phyloP scores from a whole-genome alignment of 257 asterid species.

The Ajuga chamaepitys region DNA sequence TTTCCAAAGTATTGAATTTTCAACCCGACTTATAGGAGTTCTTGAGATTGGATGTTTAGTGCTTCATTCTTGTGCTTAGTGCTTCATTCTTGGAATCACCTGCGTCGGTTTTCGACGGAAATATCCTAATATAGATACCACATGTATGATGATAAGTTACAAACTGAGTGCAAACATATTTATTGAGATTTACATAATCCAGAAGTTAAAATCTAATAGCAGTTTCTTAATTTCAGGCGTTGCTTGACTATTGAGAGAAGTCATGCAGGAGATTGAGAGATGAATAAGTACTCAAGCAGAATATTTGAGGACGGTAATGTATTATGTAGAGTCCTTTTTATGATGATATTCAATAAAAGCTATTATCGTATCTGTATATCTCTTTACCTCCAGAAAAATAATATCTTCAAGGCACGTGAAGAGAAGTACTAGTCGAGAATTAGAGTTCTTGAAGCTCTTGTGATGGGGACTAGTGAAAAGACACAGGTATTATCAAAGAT shows the following conservation, averaged over 20 bases:
- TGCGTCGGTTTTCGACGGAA: too few species aligned
- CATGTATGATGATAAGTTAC: slow-evolving; percentile 40
- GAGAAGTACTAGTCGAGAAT: slow-evolving; percentile 92
- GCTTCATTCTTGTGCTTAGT: too few species aligned
- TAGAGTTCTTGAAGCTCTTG: slow-evolving; percentile 88
- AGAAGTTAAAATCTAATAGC: not conserved
- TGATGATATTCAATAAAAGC: not conserved
- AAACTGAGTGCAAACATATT: not conserved
- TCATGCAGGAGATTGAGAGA: slow-evolving; percentile 90
- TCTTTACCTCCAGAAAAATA: slow-evolving; percentile 59
- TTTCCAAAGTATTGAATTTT: too few species aligned
- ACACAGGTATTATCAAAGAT: slow-evolving; percentile 37
- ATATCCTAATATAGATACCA: too few species aligned
- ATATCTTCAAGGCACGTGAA: slow-evolving; percentile 79
- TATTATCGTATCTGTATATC: not conserved
- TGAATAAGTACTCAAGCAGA: slow-evolving; percentile 89
- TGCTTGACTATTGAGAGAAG: slow-evolving; percentile 78
- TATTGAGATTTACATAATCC: not conserved
- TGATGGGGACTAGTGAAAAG: slow-evolving; percentile 72
- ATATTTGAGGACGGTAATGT: slow-evolving; percentile 64
- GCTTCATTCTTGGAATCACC: too few species aligned
- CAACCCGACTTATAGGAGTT: too few species aligned
- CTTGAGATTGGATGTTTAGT: too few species aligned
- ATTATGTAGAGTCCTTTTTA: not conserved
- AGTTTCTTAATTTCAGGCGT: slow-evolving; percentile 50